Percentiles rank a stretch among this genome's conserved stretches.
Evolutionary conservation across 176 grass and related monocot species (phyloP).

Genomic region (Oryza australiensis): DNA sequence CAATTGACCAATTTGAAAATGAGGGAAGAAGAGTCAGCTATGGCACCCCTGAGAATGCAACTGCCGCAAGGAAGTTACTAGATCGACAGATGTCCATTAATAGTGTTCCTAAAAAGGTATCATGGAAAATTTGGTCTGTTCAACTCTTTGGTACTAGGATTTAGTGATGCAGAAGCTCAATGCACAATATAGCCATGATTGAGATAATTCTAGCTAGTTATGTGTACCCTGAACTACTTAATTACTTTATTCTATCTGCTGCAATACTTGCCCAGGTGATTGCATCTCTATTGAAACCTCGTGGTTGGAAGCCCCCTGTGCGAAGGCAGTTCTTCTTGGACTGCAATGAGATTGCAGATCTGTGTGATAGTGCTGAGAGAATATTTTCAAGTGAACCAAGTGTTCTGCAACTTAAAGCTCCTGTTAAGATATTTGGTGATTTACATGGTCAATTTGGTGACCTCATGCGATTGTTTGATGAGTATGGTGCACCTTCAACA

Average conservation of each 20-base stretch:
- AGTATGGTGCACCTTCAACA: conserved; percentile 98
- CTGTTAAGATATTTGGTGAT: conserved; percentile 98
- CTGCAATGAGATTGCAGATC: conserved; percentile 96
- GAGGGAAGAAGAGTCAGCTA: conserved; percentile 98
- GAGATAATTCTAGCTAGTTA: not conserved
- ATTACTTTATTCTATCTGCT: conserved; percentile 26
- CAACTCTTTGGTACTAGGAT: conserved; percentile 1
- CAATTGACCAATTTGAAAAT: conserved; percentile 99
- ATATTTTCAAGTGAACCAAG: conserved; percentile 97
- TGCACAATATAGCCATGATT: not conserved
- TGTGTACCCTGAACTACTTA: conserved; percentile 8
- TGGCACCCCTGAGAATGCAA: conserved; percentile 94
- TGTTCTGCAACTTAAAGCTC: conserved; percentile 91
- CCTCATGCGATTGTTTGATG: conserved; percentile 95
- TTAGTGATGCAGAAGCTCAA: not conserved
- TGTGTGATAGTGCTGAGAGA: conserved; percentile 92
- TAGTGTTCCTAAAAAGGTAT: conserved; percentile 96
- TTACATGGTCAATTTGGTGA: conserved; percentile 98
- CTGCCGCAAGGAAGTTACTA: conserved; percentile 89
- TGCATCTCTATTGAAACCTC: conserved; percentile 88
- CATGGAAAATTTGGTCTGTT: conserved; percentile 4
- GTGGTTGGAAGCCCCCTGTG: conserved; percentile 95
- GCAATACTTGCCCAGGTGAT: conserved; percentile 65
- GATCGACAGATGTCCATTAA: conserved; percentile 99
- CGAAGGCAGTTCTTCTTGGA: conserved; percentile 95